phyloP scores from a whole-genome alignment of 2,329 filamentous ascomycete genomes.

The Coniochaeta sp. region DNA sequence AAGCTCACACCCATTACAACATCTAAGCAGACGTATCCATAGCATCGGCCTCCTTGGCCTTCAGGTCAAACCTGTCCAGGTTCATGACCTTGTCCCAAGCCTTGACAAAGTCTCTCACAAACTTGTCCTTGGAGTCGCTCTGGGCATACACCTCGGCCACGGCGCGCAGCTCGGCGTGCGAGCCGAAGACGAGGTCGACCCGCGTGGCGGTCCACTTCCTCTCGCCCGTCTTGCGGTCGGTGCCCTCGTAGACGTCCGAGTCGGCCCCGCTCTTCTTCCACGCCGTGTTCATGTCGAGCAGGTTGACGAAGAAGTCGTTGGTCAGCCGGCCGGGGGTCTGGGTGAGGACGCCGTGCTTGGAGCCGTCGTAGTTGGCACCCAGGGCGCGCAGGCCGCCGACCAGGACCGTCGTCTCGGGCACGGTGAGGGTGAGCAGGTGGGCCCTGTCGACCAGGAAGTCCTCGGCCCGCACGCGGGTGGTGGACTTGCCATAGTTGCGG shows the following conservation, averaged over 20 bases:
- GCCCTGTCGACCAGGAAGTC: slow-evolving; percentile 66
- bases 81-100: slow-evolving; percentile 73
- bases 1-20: too few species aligned
- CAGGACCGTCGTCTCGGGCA: slow-evolving; percentile 64
- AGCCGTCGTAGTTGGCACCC: slow-evolving; percentile 65
- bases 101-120: slow-evolving; percentile 62
- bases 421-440: slow-evolving; percentile 60
- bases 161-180: slow-evolving; percentile 67
- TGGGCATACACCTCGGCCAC: slow-evolving; percentile 62
- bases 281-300: slow-evolving; percentile 57
- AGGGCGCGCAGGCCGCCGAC: slow-evolving; percentile 65
- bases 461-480: slow-evolving; percentile 54
- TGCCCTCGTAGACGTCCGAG: slow-evolving; percentile 53
- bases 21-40: too few species aligned
- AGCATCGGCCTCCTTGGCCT: background rate
- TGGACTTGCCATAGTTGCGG: slow-evolving; percentile 67
- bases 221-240: slow-evolving; percentile 55
- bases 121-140: slow-evolving; percentile 52
- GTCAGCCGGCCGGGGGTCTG: slow-evolving; percentile 59
- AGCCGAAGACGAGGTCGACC: slow-evolving; percentile 62
- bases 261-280: slow-evolving; percentile 51
- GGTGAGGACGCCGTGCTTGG: slow-evolving; percentile 60
- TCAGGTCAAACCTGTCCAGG: slow-evolving; percentile 59
- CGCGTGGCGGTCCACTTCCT: slow-evolving; percentile 66
- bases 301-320: slow-evolving; percentile 78